Evolutionary conservation across 2,329 filamentous ascomycete species (phyloP), one percentile per base, ranked within the genome.

Genomic region (Colletotrichum tropicale): DNA sequence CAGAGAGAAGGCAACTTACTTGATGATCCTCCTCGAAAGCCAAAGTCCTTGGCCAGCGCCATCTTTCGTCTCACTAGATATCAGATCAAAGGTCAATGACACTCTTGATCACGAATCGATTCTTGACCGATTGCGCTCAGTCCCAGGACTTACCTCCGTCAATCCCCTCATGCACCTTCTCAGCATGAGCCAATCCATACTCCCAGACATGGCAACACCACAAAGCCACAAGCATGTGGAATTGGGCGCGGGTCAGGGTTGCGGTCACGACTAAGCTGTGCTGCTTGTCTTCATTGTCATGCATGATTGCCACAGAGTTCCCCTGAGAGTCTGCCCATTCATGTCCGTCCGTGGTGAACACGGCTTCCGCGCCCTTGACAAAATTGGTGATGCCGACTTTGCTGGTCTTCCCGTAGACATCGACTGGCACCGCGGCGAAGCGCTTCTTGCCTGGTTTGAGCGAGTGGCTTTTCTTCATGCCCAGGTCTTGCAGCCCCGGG

Each of bases 91-190:
- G 21, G 43, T 48, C 3, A 48, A 3, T 0, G 6, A 48, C 43
- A 13, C n/a, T n/a, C n/a, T n/a, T n/a, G n/a, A n/a, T n/a, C n/a
- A n/a, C n/a, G n/a, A n/a, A n/a, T n/a, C n/a, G n/a, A n/a, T n/a
- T n/a, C n/a, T n/a, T n/a, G n/a, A n/a, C n/a, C n/a, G n/a, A n/a
- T n/a, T n/a, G n/a, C n/a, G n/a, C n/a, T n/a, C n/a, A n/a, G n/a
- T n/a, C n/a, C n/a, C 21, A 28, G 12, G 5, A 48, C 24, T 52
- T 56, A 65, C 68, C 60, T n/a, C 68, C 68, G 16, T 71, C 60
- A 48, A 71, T 52, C 12, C 68, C 68, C 43, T 71, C 60, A 48
- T 71, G 68, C 28, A 71, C 43, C 43, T 71, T 71, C 62, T 65
- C 60, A 30, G 68, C 68, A 55, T 65, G 61, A 8, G 68, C 68